Conservation (phyloP, 2,329 filamentous ascomycete genomes). For the Thermoascus crustaceus region DNA sequence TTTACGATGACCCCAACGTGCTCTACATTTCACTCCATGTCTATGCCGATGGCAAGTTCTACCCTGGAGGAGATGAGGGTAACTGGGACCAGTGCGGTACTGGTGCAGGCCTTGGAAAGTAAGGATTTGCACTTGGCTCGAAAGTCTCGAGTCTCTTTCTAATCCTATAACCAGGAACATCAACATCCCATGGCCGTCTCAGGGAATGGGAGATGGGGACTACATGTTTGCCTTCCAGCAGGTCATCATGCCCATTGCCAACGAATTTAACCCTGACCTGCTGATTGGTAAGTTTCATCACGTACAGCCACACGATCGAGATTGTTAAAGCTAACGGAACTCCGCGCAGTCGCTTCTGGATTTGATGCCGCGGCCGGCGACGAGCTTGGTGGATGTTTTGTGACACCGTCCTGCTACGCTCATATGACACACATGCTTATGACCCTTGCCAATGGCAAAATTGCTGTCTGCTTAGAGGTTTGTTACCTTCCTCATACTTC, state of each 20-base stretch:
- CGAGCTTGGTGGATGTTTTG: constrained; percentile 84
- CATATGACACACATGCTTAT: constrained; percentile 99
- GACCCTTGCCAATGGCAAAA: constrained; percentile 80
- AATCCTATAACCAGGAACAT: constrained; percentile 43
- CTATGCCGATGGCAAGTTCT: constrained; percentile 74
- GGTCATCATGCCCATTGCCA: constrained; percentile 91
- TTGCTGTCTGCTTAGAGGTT: constrained; percentile 81
- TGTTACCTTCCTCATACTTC: constrained; percentile 3
- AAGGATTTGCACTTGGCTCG: constrained; percentile 12
- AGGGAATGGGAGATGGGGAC: constrained; percentile 87
- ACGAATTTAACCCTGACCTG: constrained; percentile 86
- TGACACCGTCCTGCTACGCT: constrained; percentile 83
- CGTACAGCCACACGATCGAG: neutral
- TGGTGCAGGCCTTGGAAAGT: constrained; percentile 50
- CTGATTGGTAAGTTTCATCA: constrained; percentile 55
- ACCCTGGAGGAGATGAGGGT: constrained; percentile 58
- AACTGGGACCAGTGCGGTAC: constrained; percentile 53
- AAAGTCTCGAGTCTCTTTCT: neutral
- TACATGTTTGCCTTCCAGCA: constrained; percentile 95
- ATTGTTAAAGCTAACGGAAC: constrained; percentile 10
- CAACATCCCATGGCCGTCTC: constrained; percentile 60
- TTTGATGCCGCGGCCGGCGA: constrained; percentile 95
- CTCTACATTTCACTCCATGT: constrained; percentile 94
- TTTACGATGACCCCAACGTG: constrained; percentile 89
- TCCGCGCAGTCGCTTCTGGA: constrained; percentile 64